Evolutionary conservation across 352 stramenopile genomes (phyloP), one percentile per base, ranked within the genome.

Genomic region (Globisporangium camurandrum): DNA sequence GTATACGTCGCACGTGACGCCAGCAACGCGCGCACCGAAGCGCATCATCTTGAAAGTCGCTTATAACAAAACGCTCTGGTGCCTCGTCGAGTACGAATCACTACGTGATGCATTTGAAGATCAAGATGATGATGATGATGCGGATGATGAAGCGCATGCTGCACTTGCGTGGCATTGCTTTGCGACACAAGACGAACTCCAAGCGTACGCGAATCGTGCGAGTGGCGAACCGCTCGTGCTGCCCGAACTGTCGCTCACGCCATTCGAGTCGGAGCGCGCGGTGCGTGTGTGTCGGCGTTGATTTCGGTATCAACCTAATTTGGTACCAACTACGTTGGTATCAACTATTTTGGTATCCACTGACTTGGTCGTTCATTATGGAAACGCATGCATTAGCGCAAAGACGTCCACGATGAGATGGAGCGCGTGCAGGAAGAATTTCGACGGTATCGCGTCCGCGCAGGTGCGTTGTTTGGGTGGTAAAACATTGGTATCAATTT

Each of bases 391-490:
- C 34, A 20, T 62, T 62, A 93, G 82, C 83, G 86, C 70, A 86
- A 86, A 54, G 71, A 76, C 17, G 48, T 93, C 24, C 88, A 88
- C 39, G 71, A 86, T 37, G 83, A 93, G 45, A 73, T 94, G 30
- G 78, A 89, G 36, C 78, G 75, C 4, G 83, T 94, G 0, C 80
- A 94, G 45, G 83, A 94, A 66, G 83, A 94, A 49, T 94, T 94
- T 34, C 78, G 83, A 20, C 76, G 83, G 27, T 94, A 94, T 63
- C 83, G 83, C 22, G 80, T 94, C 46, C 76, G 83, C 27, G 80
- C 83, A 43, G 74, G 74, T 86, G 50, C 4, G 55, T 24, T 17
- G 5, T 37, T 22, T 9, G 46, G 9, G 19, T 22, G 23, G 4
- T 37, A 22, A 23, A 20, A 39, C 14, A 39, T 12, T 39, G 33